A percentile compares a stretch with the other conserved stretches of the same genome.
Evolutionary conservation across 805 yeast species (phyloP).

Genomic region (Wickerhamomyces kurtzmanii): DNA sequence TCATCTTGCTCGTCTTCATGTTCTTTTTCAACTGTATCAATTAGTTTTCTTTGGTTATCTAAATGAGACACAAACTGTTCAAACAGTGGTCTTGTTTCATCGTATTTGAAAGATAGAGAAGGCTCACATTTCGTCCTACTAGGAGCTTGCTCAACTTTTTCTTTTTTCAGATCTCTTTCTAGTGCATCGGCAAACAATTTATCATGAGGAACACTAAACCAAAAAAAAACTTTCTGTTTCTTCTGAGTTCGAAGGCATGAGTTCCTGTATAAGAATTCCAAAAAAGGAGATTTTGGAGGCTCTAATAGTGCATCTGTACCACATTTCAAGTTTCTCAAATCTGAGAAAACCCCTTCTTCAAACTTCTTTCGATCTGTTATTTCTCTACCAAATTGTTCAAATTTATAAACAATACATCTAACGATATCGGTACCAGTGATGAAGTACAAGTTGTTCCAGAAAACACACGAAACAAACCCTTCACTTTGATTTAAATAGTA

Average conservation of each 20-base stretch:
- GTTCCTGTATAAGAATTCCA: conserved; percentile 77
- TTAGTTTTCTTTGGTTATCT: conserved; percentile 17
- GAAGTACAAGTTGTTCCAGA: conserved; percentile 84
- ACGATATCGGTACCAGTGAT: conserved; percentile 96
- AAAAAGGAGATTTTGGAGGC: conserved; percentile 74
- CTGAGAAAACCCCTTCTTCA: conserved; percentile 94
- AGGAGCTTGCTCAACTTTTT: conserved; percentile 54
- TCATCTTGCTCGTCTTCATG: conserved; percentile 1
- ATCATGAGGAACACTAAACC: conserved; percentile 96
- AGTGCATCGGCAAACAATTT: conserved; percentile 86
- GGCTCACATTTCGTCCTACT: conserved; percentile 72
- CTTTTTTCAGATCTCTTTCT: conserved; percentile 85
- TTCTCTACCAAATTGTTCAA: conserved; percentile 82
- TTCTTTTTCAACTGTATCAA: not conserved
- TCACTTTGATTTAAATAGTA: conserved; percentile 82
- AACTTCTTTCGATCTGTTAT: conserved; percentile 84
- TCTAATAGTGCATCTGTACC: conserved; percentile 85
- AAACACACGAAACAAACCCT: conserved; percentile 86
- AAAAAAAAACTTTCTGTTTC: conserved; percentile 92
- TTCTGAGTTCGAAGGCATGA: conserved; percentile 89
- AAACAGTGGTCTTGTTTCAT: conserved; percentile 37
- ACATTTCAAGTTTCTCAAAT: conserved; percentile 75
- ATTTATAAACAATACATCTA: conserved; percentile 79
- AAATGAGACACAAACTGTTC: conserved; percentile 42
- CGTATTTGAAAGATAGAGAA: conserved; percentile 65